Evolutionary conservation across 345 rosid genomes (phyloP), one percentile per base, ranked within the genome.

Genomic region (Ceriops zippeliana): DNA sequence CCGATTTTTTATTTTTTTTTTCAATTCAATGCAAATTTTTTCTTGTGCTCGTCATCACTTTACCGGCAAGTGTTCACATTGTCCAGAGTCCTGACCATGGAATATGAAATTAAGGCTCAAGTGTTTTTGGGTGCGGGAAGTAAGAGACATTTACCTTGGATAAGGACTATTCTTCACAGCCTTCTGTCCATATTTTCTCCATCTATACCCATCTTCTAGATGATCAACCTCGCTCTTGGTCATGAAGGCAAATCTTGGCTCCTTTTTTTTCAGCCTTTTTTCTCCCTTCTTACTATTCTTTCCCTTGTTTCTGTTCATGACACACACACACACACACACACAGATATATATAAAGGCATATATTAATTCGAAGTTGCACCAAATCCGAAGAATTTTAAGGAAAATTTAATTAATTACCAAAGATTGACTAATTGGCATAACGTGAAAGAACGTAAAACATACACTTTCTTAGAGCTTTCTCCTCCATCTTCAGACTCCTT

Each of bases 161-260:
- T 72, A 77, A 72, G 80, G 80, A 61, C 80, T 77, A 64, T 77
- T 77, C 73, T 77, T 77, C n/a, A 77, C 80, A 54, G 80, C 80
- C 58, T 77, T 77, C 62, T 77, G 80, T 2, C 80, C 80, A 58
- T 77, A 77, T 61, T 77, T 77, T 53, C 80, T 77, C 80, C 80
- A 77, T 52, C 80, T 63, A 31, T 77, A 77, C 6, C 80, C 80
- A 62, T 77, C 80, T 51, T 77, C 80, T 19, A 72, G 80, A 68
- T 77, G 76, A 72, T 77, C 80, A 30, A 77, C 76, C 62, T 77
- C 80, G 52, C 76, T 72, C 52, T 77, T 77, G 5, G 80, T 77
- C 76, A 77, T 68, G 80, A 77, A 77, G 34, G 80, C 80, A 63
- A 77, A 77, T 52, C 76, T 64, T 63, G 80, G 73, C 70, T 72